Base-by-base conservation (phyloP, 163 green algal species). In the Scenedesmus sp. region DNA sequence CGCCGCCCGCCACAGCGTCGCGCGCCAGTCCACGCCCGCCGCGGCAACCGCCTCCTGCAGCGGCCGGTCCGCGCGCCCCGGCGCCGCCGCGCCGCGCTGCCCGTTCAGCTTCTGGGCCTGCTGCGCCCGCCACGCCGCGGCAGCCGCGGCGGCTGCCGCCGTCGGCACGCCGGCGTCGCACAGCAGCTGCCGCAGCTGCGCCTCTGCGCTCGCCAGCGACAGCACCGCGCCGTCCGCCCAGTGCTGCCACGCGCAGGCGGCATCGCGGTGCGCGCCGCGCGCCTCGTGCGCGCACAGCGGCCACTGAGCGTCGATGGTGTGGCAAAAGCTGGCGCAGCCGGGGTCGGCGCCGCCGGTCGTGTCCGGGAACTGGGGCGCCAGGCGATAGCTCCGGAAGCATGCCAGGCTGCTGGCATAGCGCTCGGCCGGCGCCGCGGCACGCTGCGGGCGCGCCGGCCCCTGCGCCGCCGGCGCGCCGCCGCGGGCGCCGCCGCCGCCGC, bases 211-310 rank as follows among this genome's bases (percentile, higher is more conserved):
- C 3, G 39, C 50, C 0, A 64, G 22, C 4, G 18, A 4, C 26
- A 64, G 47, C 4, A 26, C 9, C 28, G 31, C 51, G n/a, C n/a
- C n/a, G 31, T 83, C 75, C 29, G 50, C 57, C 75, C 75, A 83
- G 45, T 83, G 75, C 56, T 83, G 75, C 17, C n/a, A 56, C 3
- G 42, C 13, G 13, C 75, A 83, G 15, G 29, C 26, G 14, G 47
- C 28, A 14, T 77, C 64, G 17, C 28, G 28, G 28, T 71, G 33
- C 17, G n/a, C 15, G 0, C 75, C 75, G 4, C 75, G 18, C 2
- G 44, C 51, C 65, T 83, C 75, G 22, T 60, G 26, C 51, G 42
- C 56, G 29, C 75, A 83, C 2, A 83, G 10, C 4, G 75, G 75
- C 75, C 75, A 83, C 1, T 54, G 42, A 13, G 64, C 54, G 33